Evolutionary conservation across 345 rosid species (phyloP).

Genomic region (Boechera retrofracta): DNA sequence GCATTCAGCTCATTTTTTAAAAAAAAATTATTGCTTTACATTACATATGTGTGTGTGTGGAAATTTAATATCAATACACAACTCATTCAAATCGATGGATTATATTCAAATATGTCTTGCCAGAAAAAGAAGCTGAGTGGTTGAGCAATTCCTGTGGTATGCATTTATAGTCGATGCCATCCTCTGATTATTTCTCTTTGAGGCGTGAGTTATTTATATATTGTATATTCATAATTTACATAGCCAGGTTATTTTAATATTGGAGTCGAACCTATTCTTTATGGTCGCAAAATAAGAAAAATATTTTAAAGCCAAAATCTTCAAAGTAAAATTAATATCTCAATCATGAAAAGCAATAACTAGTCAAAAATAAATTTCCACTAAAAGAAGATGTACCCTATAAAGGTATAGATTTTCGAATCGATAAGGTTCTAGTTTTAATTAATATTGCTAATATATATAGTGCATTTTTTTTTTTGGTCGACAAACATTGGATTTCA

Average conservation of each 20-base stretch:
- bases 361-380: not conserved
- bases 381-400: not conserved
- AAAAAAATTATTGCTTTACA: not conserved
- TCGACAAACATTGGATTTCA: too few relatives aligned
- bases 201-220: not conserved
- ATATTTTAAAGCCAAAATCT: not conserved
- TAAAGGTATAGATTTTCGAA: not conserved
- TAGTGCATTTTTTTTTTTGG: not conserved
- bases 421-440: not conserved
- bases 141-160: conserved; percentile 18
- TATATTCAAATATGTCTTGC: not conserved
- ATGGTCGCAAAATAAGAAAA: not conserved
- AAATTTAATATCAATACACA: conserved; percentile 1
- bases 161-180: not conserved
- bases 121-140: not conserved
- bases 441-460: conserved; percentile 9
- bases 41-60: not conserved
- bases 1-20: not conserved
- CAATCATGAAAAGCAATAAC: not conserved
- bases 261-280: not conserved
- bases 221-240: not conserved
- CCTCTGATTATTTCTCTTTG: conserved; percentile 23
- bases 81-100: conserved; percentile 21
- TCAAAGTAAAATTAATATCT: not conserved
- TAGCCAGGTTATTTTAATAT: not conserved